These are phyloP conservation scores for Gracilaria vermiculophylla DNA, from an alignment of 23 red algal genomes.

Conservation along the genomic window DNA sequence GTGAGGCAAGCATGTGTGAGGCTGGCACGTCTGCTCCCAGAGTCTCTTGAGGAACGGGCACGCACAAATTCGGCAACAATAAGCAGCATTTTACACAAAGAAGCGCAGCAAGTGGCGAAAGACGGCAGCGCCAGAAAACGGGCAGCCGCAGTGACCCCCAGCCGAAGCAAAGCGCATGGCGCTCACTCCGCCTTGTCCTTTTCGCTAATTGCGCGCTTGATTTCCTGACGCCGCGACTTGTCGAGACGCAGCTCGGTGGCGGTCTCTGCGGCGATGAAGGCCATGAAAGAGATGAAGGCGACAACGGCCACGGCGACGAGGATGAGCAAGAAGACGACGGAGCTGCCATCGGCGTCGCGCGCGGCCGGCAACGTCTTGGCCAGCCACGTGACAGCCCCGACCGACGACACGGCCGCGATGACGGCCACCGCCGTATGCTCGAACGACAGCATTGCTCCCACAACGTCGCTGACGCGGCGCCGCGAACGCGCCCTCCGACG, in stretches of 20 bases:
- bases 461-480: not conserved
- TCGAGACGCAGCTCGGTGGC: conserved; percentile 1
- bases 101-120: not conserved
- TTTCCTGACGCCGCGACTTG: not conserved
- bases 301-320: not conserved
- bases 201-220: not conserved
- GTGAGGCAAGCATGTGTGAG: too few species aligned
- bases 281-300: not conserved
- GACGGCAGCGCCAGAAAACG: not conserved
- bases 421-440: not conserved
- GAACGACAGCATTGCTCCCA: not conserved
- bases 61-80: not conserved
- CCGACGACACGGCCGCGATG: not conserved
- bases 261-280: conserved; percentile 5
- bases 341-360: not conserved
- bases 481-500: not conserved
- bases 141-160: not conserved
- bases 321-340: not conserved
- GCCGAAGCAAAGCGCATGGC: not conserved
- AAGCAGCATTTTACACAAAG: not conserved
- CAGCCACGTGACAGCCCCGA: not conserved
- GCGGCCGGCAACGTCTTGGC: not conserved
- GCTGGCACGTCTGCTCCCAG: too few species aligned
- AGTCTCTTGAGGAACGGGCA: too few species aligned
- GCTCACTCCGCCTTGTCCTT: not conserved